These are phyloP conservation scores for Tulasnella sp. DNA, from an alignment of 768 basidiomycete genomes.

Conservation along the genomic window DNA sequence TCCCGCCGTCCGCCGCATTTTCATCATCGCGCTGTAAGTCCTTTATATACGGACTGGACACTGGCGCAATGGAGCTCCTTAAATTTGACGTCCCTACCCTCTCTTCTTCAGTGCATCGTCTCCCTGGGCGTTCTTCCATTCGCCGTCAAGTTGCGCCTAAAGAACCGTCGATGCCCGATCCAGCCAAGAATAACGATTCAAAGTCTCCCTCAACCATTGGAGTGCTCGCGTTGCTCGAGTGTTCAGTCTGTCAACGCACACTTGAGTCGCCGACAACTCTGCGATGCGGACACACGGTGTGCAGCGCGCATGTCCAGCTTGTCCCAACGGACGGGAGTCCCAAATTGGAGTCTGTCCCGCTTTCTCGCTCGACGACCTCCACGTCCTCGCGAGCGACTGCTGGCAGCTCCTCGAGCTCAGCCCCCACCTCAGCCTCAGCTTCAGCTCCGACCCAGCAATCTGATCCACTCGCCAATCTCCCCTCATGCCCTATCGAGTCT, in stretches of 20 bases:
- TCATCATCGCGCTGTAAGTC: not conserved
- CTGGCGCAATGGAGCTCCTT: not conserved
- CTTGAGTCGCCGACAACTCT: slow-evolving; percentile 45
- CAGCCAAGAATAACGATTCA: not conserved
- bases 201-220: not conserved
- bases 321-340: slow-evolving; percentile 5
- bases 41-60: not conserved
- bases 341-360: slow-evolving; percentile 15
- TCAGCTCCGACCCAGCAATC: slow-evolving; percentile 34
- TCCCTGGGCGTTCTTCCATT: not conserved
- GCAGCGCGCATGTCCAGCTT: slow-evolving; percentile 39
- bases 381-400: slow-evolving; percentile 31
- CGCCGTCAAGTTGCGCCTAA: not conserved
- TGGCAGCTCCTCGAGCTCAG: slow-evolving; percentile 10
- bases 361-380: slow-evolving; percentile 21
- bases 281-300: slow-evolving; percentile 76
- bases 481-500: slow-evolving; percentile 24
- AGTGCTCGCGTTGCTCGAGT: slow-evolving; percentile 34
- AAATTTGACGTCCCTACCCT: not conserved
- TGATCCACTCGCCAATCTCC: slow-evolving; percentile 24
- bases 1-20: not conserved
- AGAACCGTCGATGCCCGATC: not conserved
- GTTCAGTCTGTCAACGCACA: slow-evolving; percentile 40
- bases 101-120: not conserved
- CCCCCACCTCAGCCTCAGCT: slow-evolving; percentile 17